A percentile compares a stretch with the other conserved stretches of the same genome.
These are phyloP conservation scores for Chytriomyces hyalinus DNA, from an alignment of 192 early-diverging fungal species.

Conservation along the genomic window DNA sequence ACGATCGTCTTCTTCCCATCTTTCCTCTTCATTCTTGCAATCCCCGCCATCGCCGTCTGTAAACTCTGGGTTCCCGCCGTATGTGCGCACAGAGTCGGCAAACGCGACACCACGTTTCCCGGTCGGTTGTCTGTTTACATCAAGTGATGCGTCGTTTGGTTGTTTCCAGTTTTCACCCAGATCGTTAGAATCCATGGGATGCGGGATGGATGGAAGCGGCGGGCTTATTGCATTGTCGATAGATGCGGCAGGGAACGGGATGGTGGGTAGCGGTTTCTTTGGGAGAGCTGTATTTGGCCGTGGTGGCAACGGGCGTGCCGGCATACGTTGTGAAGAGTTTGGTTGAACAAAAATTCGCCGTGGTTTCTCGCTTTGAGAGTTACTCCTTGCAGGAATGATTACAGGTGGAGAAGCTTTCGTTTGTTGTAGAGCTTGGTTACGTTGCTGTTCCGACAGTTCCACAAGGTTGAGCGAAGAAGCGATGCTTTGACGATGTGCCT, in stretches of 20 bases:
- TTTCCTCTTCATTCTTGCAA: not conserved
- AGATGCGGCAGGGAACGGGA: not conserved
- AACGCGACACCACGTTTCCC: not conserved
- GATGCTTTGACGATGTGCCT: not conserved
- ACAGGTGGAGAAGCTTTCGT: not conserved
- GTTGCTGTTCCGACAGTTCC: not conserved
- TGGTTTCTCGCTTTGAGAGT: conserved; percentile 14
- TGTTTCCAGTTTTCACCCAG: not conserved
- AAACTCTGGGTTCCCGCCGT: not conserved
- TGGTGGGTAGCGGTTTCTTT: not conserved
- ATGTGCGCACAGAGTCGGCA: not conserved
- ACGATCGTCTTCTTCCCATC: not conserved
- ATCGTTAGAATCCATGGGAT: not conserved
- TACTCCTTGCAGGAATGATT: conserved; percentile 17
- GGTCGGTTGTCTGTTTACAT: not conserved
- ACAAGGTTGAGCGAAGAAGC: not conserved
- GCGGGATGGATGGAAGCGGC: not conserved
- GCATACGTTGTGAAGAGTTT: not conserved
- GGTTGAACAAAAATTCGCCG: conserved; percentile 15
- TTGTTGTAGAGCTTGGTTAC: not conserved
- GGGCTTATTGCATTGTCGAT: not conserved
- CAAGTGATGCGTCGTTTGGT: not conserved
- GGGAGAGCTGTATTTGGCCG: not conserved
- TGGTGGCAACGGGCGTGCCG: not conserved
- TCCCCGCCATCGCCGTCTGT: not conserved